Conservation (phyloP, 139 green algal genomes). For the Eudorina sp. region DNA sequence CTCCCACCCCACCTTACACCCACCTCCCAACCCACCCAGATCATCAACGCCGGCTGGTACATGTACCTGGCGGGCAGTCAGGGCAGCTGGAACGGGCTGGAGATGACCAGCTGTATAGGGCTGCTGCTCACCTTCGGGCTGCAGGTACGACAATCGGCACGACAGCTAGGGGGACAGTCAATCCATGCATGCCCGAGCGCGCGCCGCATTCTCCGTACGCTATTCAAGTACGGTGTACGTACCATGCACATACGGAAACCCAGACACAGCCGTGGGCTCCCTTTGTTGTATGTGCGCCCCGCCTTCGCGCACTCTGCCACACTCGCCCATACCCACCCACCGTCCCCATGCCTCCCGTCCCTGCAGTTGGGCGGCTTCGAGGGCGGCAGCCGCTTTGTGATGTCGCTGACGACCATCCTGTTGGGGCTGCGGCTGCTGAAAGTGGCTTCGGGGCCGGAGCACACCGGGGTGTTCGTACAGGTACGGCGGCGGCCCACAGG, state of each 20-base stretch:
- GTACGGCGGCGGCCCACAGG: not conserved
- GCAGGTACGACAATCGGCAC: constrained; percentile 11
- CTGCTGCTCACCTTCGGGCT: constrained; percentile 32
- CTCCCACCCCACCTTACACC: not conserved
- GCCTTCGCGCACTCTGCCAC: too few relatives aligned
- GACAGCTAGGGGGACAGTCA: too few relatives aligned
- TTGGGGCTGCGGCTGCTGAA: constrained; percentile 25
- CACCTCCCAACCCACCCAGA: not conserved
- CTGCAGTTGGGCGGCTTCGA: constrained; percentile 2
- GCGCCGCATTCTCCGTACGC: too few relatives aligned
- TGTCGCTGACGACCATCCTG: constrained; percentile 30
- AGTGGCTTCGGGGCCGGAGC: constrained; percentile 20
- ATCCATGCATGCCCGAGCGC: too few relatives aligned
- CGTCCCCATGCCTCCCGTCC: too few relatives aligned
- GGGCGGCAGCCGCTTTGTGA: constrained; percentile 6
- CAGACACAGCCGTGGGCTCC: too few relatives aligned
- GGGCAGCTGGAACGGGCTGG: constrained; percentile 21
- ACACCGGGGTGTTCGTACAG: constrained; percentile 36
- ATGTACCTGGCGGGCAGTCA: constrained; percentile 35
- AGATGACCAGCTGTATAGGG: constrained; percentile 17
- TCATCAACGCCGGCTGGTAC: constrained; percentile 30
- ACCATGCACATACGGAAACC: too few relatives aligned
- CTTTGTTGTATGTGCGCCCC: too few relatives aligned
- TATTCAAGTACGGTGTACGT: too few relatives aligned
- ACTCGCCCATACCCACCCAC: not conserved